These are phyloP conservation scores for Sonneratia alba DNA, from an alignment of 345 rosid species.

Conservation along the genomic window DNA sequence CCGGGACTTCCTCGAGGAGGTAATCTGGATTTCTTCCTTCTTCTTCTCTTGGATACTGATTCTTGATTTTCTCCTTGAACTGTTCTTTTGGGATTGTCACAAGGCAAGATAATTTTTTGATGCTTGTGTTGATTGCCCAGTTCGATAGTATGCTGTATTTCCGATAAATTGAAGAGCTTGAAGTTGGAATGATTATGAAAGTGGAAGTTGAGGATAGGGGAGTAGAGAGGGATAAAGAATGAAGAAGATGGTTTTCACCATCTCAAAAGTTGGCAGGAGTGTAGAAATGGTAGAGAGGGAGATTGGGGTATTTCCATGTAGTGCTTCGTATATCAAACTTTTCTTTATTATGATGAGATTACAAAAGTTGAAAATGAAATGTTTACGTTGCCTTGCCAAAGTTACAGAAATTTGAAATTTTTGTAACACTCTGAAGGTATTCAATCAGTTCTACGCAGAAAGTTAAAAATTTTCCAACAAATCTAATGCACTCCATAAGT, in stretches of 20 bases:
- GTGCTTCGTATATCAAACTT: background rate
- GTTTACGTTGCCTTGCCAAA: background rate
- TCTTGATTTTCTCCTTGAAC: too few relatives aligned
- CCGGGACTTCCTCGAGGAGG: conserved; percentile 63
- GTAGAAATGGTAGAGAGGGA: background rate
- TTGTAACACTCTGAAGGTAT: background rate
- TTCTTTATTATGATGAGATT: background rate
- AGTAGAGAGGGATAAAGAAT: too few relatives aligned
- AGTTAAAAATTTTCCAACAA: background rate
- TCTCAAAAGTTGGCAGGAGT: background rate
- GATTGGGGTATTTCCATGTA: background rate
- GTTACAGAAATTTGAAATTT: background rate
- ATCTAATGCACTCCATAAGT: background rate
- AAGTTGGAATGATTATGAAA: background rate
- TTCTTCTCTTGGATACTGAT: background rate
- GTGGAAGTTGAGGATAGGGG: background rate
- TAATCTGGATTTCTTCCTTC: conserved; percentile 11
- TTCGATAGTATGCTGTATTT: background rate
- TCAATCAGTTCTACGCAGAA: background rate
- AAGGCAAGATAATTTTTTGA: too few relatives aligned
- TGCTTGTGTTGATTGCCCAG: too few relatives aligned
- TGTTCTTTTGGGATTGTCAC: too few relatives aligned
- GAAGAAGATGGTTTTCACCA: background rate
- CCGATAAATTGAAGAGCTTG: background rate
- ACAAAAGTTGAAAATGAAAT: background rate